Evolutionary conservation across 2,329 filamentous ascomycete genomes (phyloP), one percentile per base, ranked within the genome.

Genomic region (Ilyonectria mors-panacis): DNA sequence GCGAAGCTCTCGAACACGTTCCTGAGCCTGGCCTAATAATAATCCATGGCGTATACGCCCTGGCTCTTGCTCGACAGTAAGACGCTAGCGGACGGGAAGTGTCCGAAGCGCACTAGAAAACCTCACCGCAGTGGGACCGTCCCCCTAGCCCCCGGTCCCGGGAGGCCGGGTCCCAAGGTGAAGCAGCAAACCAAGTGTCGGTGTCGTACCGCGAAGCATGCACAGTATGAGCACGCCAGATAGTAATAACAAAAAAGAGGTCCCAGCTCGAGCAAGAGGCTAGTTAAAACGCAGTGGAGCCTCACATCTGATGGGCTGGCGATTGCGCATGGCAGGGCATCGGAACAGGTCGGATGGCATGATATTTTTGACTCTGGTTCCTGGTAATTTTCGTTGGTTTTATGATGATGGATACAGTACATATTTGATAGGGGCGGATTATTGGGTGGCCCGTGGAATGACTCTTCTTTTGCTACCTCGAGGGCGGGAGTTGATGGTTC

Each of bases 271-370:
- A 33, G 26, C 26, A 30, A 42, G 26, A 51, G 30, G 48, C 48
- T 51, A 51, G 48, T 4, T 28, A 21, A 35, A 35, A 15, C 28
- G 9, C 28, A 35, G 28, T 53, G 50, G 50, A 35, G 50, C 50
- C 50, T 28, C 28, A 7, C 17, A 4, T 8, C 23, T 48, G 21
- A 48, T 48, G 45, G 39, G 39, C 39, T 42, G 15, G 39, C 17
- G 39, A 44, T 37, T 35, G 42, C 21, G 26, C 53, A 51, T 59
- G 62, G 42, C 39, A 35, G 44, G 51, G 19, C 17, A 60, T 73
- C 73, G 73, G 73, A 53, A 73, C 62, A 73, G 72, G 62, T 68
- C 73, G 73, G 73, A 63, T 63, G 55, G 42, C 58, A 58, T 26
- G 35, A 55, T 42, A 9, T 28, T 67, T 17, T 42, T 37, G 17